Conservation (phyloP, 1,139 yeast genomes). For the Nakaseomyces delphensis region DNA sequence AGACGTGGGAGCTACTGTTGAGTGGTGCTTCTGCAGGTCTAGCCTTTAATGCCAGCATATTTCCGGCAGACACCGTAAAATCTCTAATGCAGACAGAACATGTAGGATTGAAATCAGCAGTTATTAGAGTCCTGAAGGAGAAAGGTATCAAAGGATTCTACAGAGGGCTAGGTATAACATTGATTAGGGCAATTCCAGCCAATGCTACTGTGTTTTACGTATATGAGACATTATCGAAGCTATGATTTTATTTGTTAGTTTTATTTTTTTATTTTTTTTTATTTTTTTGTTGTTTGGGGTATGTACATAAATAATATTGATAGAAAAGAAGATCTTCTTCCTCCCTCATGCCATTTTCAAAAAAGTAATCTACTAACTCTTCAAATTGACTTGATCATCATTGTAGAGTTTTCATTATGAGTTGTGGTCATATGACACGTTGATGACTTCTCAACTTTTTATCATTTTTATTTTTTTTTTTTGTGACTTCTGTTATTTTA, state of each 20-base stretch:
- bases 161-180: slow-evolving; percentile 77
- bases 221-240: slow-evolving; percentile 47
- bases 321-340: too few relatives aligned
- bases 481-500: not conserved
- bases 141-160: slow-evolving; percentile 55
- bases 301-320: too few relatives aligned
- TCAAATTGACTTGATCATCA: too few relatives aligned
- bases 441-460: not conserved
- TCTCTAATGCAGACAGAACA: slow-evolving; percentile 69
- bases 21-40: slow-evolving; percentile 89
- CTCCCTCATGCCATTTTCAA: too few relatives aligned
- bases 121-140: slow-evolving; percentile 34
- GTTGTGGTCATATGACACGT: not conserved
- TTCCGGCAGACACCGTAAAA: slow-evolving; percentile 88
- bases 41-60: slow-evolving; percentile 66
- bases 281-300: not conserved
- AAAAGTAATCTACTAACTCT: too few relatives aligned
- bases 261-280: not conserved
- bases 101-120: slow-evolving; percentile 29
- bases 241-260: not conserved
- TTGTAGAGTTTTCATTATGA: too few relatives aligned
- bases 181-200: slow-evolving; percentile 78
- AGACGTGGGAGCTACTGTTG: slow-evolving; percentile 47
- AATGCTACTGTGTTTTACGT: slow-evolving; percentile 78
- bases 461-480: too few relatives aligned